These are phyloP conservation scores for Cudoniella acicularis DNA, from an alignment of 495 filamentous ascomycete genomes.

Conservation along the genomic window DNA sequence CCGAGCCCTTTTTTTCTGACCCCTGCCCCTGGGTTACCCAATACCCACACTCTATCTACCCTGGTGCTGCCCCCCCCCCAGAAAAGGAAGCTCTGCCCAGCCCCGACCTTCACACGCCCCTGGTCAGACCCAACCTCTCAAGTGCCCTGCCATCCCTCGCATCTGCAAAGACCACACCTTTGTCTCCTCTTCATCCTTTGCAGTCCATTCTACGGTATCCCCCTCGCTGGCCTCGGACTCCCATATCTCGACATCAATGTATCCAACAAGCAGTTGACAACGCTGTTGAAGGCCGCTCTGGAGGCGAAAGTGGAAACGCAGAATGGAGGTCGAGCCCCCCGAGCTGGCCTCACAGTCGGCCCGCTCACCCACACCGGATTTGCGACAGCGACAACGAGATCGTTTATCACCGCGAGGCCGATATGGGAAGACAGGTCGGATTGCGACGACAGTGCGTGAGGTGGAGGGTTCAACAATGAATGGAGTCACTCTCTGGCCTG, in stretches of 20 bases:
- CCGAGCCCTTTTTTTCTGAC: neutral
- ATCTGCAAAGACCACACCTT: too few relatives aligned
- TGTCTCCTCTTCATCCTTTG: neutral
- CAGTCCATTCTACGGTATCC: neutral
- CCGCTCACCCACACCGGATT: slow-evolving; percentile 15
- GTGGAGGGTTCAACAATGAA: slow-evolving; percentile 5
- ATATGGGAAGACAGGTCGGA: slow-evolving; percentile 15
- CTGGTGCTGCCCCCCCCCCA: neutral
- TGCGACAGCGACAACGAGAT: slow-evolving; percentile 29
- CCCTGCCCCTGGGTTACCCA: neutral
- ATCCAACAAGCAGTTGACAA: neutral
- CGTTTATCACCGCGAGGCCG: slow-evolving; percentile 22
- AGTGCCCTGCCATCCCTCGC: neutral
- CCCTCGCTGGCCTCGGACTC: neutral
- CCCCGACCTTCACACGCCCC: too few relatives aligned
- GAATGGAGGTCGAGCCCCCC: slow-evolving; percentile 18
- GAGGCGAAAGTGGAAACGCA: neutral
- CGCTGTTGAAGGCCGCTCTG: neutral
- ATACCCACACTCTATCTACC: too few relatives aligned
- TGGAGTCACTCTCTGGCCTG: slow-evolving; percentile 14
- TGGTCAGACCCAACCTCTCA: neutral
- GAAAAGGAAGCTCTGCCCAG: neutral
- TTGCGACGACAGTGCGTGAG: slow-evolving; percentile 13
- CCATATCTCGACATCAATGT: slow-evolving; percentile 1
- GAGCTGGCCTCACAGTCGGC: slow-evolving; percentile 8